Evolutionary conservation across 2,329 filamentous ascomycete species (phyloP), one percentile per base, ranked within the genome.

Genomic region (Cladosporium sp.): DNA sequence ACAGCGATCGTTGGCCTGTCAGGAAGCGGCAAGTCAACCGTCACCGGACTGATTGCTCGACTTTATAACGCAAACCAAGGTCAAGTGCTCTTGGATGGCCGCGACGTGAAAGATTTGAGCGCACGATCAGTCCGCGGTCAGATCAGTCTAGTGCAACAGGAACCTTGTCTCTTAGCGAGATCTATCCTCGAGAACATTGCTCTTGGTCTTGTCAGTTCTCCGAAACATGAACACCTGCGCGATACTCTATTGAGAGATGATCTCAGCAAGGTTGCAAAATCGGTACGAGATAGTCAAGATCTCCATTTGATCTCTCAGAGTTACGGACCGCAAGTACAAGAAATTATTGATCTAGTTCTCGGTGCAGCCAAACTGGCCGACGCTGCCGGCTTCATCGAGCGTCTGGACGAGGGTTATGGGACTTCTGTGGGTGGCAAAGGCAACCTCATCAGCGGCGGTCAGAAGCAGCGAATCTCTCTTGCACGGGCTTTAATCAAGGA

Each of bases 341-440:
- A 72, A 56, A 57, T 75, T 11, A 67, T 75, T 3, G 51, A 67
- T 22, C 64, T 72, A 39, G 72, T 72, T 5, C 74, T 73, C 55
- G 64, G 55, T 25, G 63, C 68, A n/a, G 66, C 66, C 25, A 20
- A 30, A 19, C 20, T 56, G 15, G 54, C 54, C 4, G 54, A 56
- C 9, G 54, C 54, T n/a, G 30, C 54, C 52, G 67, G 66, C 12
- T 88, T 86, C 66, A 84, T 84, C 63, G 73, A 76, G 43, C 73
- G 70, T 1, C 77, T 84, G 1, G 79, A 84, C 50, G 70, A 80
- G 64, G 75, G 79, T 38, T 70, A 78, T 8, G 77, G 75, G 3
- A 75, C 76, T 0, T 72, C 76, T 3, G 80, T 85, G 1, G 84
- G 84, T 11, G 49, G 56, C 47, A 59, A 59, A 45, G 56, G 47